A percentile compares a stretch with the other conserved stretches of the same genome.
Conservation (phyloP, 176 grass and related monocot genomes). For the Carex scoparia region DNA sequence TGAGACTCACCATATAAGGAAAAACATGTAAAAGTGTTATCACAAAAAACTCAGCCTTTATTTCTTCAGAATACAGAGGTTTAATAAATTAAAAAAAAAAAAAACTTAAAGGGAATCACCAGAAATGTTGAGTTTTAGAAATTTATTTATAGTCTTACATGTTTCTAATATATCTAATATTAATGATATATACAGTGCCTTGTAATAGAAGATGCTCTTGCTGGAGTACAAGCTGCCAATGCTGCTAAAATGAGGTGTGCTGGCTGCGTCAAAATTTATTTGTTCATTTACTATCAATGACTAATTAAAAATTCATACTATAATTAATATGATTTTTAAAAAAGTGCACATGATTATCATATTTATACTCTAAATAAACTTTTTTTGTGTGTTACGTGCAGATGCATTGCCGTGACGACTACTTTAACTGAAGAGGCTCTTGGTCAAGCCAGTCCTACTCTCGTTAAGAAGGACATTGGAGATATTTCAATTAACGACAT, state of each 20-base stretch:
- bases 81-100: background rate
- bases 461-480: slow-evolving; percentile 82
- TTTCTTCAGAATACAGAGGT: background rate
- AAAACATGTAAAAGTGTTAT: background rate
- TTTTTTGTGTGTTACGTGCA: slow-evolving; percentile 37
- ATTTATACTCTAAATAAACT: slow-evolving; percentile 21
- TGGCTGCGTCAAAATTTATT: background rate
- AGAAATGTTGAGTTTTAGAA: background rate
- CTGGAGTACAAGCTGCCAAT: slow-evolving; percentile 93
- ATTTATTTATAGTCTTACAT: background rate
- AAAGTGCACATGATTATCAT: background rate
- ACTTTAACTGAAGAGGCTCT: slow-evolving; percentile 67
- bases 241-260: slow-evolving; percentile 81
- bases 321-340: background rate
- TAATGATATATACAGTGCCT: slow-evolving; percentile 51
- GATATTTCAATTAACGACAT: slow-evolving; percentile 90
- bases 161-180: slow-evolving; percentile 10
- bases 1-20: background rate
- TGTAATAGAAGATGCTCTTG: slow-evolving; percentile 98
- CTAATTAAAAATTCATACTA: background rate
- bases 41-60: background rate
- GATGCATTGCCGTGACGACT: slow-evolving; percentile 94
- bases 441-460: slow-evolving; percentile 58
- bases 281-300: background rate
- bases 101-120: background rate